A percentile compares a stretch with the other conserved stretches of the same genome.
Conservation (phyloP, 1,284 basidiomycete species). For the Ustilago vetiveriae region DNA sequence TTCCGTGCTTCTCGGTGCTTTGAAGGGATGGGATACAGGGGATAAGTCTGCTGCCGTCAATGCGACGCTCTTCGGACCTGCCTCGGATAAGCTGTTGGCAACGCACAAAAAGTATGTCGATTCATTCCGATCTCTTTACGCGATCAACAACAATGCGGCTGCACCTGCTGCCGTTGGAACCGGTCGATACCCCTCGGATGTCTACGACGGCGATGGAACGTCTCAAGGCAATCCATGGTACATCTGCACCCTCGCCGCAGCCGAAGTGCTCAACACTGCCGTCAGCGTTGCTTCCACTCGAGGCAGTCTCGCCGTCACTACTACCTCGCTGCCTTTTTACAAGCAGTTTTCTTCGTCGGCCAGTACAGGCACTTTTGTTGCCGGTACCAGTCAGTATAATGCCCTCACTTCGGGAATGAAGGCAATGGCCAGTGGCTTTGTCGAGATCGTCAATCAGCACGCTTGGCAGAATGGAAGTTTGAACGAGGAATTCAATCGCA, state of each 20-base stretch:
- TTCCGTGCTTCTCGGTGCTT: constrained; percentile 40
- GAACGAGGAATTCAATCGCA: constrained; percentile 47
- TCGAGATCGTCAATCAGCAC: constrained; percentile 42
- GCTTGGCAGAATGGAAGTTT: constrained; percentile 47
- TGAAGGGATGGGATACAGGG: constrained; percentile 47
- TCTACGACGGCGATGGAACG: constrained; percentile 38
- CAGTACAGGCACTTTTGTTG: constrained; percentile 22
- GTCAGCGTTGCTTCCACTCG: constrained; percentile 19
- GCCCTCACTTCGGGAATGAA: constrained; percentile 37
- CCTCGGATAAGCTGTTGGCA: constrained; percentile 44
- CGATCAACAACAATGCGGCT: constrained; percentile 44
- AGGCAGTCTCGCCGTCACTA: constrained; percentile 28
- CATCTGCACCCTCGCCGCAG: constrained; percentile 49
- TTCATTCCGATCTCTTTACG: constrained; percentile 45
- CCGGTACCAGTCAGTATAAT: constrained; percentile 19
- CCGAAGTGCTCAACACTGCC: constrained; percentile 52
- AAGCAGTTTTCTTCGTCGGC: constrained; percentile 35
- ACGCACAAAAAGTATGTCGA: constrained; percentile 53
- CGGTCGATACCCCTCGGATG: constrained; percentile 44
- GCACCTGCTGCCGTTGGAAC: constrained; percentile 38
- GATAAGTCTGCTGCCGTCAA: constrained; percentile 21
- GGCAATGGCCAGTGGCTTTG: constrained; percentile 46
- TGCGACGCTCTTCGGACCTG: constrained; percentile 35
- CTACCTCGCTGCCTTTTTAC: constrained; percentile 44
- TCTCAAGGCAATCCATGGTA: constrained; percentile 55